Base-by-base conservation (phyloP, 305 asterid genomes). In the Ilex paraguariensis region DNA sequence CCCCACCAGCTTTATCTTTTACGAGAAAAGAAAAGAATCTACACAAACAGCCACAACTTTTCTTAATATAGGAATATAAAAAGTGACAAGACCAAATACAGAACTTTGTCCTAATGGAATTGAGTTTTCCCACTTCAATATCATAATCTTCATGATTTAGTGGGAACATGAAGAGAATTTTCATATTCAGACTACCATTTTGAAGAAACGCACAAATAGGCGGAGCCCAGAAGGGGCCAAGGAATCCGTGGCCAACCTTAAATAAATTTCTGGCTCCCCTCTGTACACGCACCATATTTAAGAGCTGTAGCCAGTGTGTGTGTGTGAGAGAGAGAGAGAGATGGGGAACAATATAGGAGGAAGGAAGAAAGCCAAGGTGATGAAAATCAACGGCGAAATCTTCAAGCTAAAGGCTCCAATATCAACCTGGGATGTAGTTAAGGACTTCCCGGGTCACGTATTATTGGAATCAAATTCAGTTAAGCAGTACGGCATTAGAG, bases 311-410 rank as follows among this genome's bases (percentile, higher is more conserved):
- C 28, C 28, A 21, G 28, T 21, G 28, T 21, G 28, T 21, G 28
- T 21, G 28, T 21, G 28, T 21, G 28, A n/a, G n/a, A 12, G 30
- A 39, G 48, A 42, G 48, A 66, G 10, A 53, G n/a, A 30, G 3
- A 80, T 88, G 96, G 96, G 96, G 4, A 88, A 88, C 79, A 62
- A 17, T 64, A 69, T 87, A 5, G 82, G 69, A 31, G 77, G 64
- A 63, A 80, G 28, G 2, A 21, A 71, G 58, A 77, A 62, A 59
- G 81, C 84, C 73, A 80, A 77, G 75, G 78, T 86, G 39, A 80
- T 88, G 82, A 84, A 80, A 73, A 76, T 80, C 54, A 79, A 79
- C 64, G 96, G 95, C 59, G 74, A 85, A 46, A 66, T 62, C 15
- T 74, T 84, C 72, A 84, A 82, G 86, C 63, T 83, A 0, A 82